Conservation (phyloP, 148 eudicot genomes). For the Rhododendron williamsianum region DNA sequence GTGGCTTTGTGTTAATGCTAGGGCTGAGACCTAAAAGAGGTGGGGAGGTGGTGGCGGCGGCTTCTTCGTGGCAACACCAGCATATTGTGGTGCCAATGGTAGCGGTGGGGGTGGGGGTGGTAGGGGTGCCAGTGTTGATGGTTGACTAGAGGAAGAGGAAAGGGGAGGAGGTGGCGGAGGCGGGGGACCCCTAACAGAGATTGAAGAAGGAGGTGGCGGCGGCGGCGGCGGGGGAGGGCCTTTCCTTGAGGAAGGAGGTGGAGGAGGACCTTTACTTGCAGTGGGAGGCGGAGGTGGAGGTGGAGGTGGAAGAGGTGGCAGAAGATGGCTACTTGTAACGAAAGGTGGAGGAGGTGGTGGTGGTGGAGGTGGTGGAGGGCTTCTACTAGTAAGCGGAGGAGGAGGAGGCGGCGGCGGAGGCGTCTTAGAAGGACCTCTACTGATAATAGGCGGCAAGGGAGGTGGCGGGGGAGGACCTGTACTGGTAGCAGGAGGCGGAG, state of each 20-base stretch:
- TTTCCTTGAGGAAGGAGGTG: conserved; percentile 17
- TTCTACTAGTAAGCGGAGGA: conserved; percentile 12
- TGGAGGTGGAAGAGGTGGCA: conserved; percentile 19
- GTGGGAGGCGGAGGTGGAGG: conserved; percentile 17
- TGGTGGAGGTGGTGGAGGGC: conserved; percentile 16
- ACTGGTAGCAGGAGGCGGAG: conserved; percentile 23
- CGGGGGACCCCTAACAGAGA: conserved; percentile 16
- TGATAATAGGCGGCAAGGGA: conserved; percentile 19
- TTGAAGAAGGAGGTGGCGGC: conserved; percentile 17
- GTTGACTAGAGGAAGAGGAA: conserved; percentile 8
- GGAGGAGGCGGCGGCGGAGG: conserved; percentile 27
- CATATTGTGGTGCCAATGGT: conserved; percentile 18
- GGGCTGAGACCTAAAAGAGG: conserved; percentile 10
- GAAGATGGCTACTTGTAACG: conserved; percentile 14
- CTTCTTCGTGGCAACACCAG: background rate
- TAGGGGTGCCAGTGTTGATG: conserved; percentile 3
- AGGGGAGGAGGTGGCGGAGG: conserved; percentile 46
- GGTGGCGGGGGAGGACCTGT: conserved; percentile 27
- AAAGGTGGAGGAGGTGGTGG: conserved; percentile 21
- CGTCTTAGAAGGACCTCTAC: conserved; percentile 15
- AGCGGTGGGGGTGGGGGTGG: conserved; percentile 25
- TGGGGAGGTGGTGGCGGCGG: conserved; percentile 22
- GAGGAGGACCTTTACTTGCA: conserved; percentile 13
- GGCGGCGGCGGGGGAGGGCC: conserved; percentile 4
- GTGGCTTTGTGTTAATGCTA: conserved; percentile 19